Percentiles rank a stretch among this genome's conserved stretches.
Evolutionary conservation across 23 red algal species (phyloP).

Genomic region (Gracilaria gracilis): DNA sequence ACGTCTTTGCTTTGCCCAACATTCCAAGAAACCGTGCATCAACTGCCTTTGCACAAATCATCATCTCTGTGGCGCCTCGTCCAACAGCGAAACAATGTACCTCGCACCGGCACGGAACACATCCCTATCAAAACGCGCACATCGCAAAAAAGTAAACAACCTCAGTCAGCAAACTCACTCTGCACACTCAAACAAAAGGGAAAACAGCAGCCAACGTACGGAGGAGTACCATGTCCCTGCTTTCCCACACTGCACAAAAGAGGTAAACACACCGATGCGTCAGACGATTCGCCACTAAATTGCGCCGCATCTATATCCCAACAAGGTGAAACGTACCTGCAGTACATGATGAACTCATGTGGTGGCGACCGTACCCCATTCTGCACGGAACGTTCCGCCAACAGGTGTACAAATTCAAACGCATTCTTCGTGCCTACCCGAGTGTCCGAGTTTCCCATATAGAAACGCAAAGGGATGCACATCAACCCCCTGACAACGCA

Average conservation of each 20-base stretch:
- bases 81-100: constrained; percentile 37
- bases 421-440: constrained; percentile 67
- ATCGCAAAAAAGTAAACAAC: background rate
- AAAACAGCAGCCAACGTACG: constrained; percentile 41
- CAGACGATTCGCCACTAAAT: background rate
- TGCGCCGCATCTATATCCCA: background rate
- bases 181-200: background rate
- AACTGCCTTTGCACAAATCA: no score
- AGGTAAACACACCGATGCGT: background rate
- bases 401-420: constrained; percentile 57
- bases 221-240: constrained; percentile 64
- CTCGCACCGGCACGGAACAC: constrained; percentile 56
- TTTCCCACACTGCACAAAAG: constrained; percentile 41
- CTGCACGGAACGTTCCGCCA: constrained; percentile 41
- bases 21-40: no score
- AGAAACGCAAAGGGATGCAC: constrained; percentile 49
- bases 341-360: constrained; percentile 76
- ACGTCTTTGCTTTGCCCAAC: no score
- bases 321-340: constrained; percentile 49
- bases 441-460: constrained; percentile 72
- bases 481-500: constrained; percentile 35
- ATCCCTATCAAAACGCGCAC: constrained; percentile 23
- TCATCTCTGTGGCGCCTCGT: background rate
- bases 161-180: constrained; percentile 9
- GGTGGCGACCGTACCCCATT: constrained; percentile 52